Evolutionary conservation across 768 basidiomycete species (phyloP).

Genomic region (Brasilioporus rufonigricans): DNA sequence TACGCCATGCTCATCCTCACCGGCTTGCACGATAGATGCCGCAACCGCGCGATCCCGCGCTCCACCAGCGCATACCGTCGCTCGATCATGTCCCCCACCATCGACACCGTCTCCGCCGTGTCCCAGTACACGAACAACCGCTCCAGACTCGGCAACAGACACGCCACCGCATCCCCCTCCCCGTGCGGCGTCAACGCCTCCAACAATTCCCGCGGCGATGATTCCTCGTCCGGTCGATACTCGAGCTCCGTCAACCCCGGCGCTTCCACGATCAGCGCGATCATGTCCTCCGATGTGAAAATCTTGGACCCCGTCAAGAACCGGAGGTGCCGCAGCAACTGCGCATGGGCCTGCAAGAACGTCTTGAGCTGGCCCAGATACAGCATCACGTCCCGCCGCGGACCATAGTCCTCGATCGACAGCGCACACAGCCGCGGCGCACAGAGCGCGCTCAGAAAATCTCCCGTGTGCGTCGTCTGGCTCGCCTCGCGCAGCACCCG

Average conservation of each 20-base stretch:
- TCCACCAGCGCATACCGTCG: conserved; percentile 14
- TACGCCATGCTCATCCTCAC: conserved; percentile 8
- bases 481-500: conserved; percentile 16
- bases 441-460: conserved; percentile 13
- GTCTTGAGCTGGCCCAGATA: conserved; percentile 15
- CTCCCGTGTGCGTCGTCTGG: conserved; percentile 18
- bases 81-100: conserved; percentile 27
- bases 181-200: conserved; percentile 21
- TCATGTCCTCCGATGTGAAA: conserved; percentile 19
- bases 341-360: conserved; percentile 14
- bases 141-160: conserved; percentile 19
- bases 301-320: conserved; percentile 19
- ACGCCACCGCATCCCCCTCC: conserved; percentile 7
- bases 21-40: conserved; percentile 23
- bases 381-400: conserved; percentile 5
- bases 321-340: conserved; percentile 11
- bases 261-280: conserved; percentile 13
- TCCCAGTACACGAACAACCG: conserved; percentile 25
- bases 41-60: conserved; percentile 12
- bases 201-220: conserved; percentile 17
- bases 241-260: conserved; percentile 21
- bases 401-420: conserved; percentile 19
- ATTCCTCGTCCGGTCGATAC: conserved; percentile 24
- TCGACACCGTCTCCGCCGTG: conserved; percentile 22
- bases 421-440: conserved; percentile 17